Evolutionary conservation across 495 filamentous ascomycete species (phyloP), one percentile per base, ranked within the genome.

Genomic region (Penicillium cosmopolitanum): DNA sequence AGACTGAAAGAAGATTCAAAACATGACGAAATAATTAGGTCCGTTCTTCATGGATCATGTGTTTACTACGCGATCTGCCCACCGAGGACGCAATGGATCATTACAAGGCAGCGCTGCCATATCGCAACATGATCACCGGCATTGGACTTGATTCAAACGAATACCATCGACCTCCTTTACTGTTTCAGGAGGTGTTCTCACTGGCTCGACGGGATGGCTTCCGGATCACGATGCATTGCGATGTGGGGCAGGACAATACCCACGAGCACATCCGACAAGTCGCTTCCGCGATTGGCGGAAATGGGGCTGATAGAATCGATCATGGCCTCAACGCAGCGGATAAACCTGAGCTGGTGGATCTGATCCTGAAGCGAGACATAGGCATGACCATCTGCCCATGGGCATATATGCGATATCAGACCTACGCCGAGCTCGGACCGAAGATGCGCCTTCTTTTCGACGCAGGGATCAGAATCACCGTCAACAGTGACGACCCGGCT

Each of bases 371-470:
- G 18, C 46, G 46, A 48, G 46, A 48, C 46, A 48, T 48, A 25
- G 46, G 46, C 46, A 48, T 48, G 46, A 48, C 46, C 18, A 48
- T 48, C 46, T 48, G 46, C 46, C 46, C 46, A 7, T 48, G 46
- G 46, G 46, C 46, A 48, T 48, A 48, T 16, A 48, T 48, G 46
- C 46, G 46, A 48, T 48, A 48, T 48, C 46, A 48, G n/a, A 48
- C 46, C 3, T 48, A 48, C 46, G 46, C 46, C 46, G 46, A 48
- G 46, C 46, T 48, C 46, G 46, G 46, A 48, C 46, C 46, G 46
- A 48, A 48, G 46, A 48, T 48, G 46, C 46, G 46, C 9, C 46
- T 48, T 48, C 46, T 48, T 48, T 48, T 48, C 46, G 46, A 48
- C 25, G 46, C 46, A 48, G 46, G 46, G 46, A 48, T 48, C 46